Evolutionary conservation across 2,329 filamentous ascomycete genomes (phyloP), one percentile per base, ranked within the genome.

Genomic region (Colletotrichum lentis): DNA sequence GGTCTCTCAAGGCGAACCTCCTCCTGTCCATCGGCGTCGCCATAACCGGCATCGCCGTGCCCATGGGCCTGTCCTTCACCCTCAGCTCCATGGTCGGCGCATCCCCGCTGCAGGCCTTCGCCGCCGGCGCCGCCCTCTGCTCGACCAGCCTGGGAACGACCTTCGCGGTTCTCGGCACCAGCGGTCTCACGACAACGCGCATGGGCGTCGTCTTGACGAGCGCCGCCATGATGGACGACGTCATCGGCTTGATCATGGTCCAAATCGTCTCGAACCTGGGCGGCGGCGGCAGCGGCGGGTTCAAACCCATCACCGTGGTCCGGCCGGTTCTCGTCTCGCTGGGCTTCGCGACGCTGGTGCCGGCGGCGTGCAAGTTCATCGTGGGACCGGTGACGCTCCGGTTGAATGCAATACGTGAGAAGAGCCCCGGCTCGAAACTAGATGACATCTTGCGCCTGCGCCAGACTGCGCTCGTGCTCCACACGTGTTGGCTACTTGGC

Each of bases 221-320:
- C 67, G 91, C 91, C 1, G 92, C 92, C 0, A 92, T 96, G 86
- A 86, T 96, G 79, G 92, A 96, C 74, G 92, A 96, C 77, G 89
- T 95, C 0, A 85, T 92, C 1, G 91, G 91, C 0, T 79, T 95
- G 11, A 86, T 94, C 8, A 91, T 95, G 86, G 90, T 93, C 0
- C 87, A 92, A 71, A 85, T 95, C 53, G 90, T 96, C 24, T 86
- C 90, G 0, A 89, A 88, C 54, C 80, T 95, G 2, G 27, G 27
- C 0, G 90, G 77, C 72, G 69, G 52, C 61, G 27, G 64, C 3
- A 69, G 10, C 44, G 67, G 3, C 37, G 73, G 44, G 3, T 72
- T 75, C 39, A 64, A 75, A 6, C 77, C 80, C 0, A 61, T 75
- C 1, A 78, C 78, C 0, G 73, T 85, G 3, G 62, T 86, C 12